phyloP scores from a whole-genome alignment of 202 grass and related monocot genomes.

The Cymbopogon flexuosus region DNA sequence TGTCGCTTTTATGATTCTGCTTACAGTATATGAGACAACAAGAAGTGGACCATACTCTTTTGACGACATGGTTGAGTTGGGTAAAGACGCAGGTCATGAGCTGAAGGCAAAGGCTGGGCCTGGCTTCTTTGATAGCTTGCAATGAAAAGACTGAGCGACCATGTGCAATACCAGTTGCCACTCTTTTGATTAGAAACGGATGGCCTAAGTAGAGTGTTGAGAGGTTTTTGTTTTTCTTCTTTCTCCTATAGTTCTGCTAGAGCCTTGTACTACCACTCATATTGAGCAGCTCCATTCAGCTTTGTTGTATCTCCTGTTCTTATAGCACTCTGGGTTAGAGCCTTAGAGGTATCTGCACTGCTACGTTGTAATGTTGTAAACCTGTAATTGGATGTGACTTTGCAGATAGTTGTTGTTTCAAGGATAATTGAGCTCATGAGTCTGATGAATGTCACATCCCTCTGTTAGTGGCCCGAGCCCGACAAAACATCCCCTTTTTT shows the following conservation, averaged over 20 bases:
- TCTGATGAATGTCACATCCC: background rate
- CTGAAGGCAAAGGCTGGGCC: conserved; percentile 71
- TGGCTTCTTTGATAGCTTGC: conserved; percentile 76
- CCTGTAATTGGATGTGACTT: conserved; percentile 32
- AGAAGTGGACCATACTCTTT: conserved; percentile 62
- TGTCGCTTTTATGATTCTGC: background rate
- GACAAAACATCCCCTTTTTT: background rate
- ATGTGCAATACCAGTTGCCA: background rate
- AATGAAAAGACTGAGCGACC: conserved; percentile 20
- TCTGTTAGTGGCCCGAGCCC: background rate
- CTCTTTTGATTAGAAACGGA: conserved; percentile 13
- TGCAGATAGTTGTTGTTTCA: conserved; percentile 24
- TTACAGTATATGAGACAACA: conserved; percentile 77
- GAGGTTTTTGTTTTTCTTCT: conserved; percentile 3
- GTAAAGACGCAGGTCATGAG: conserved; percentile 77
- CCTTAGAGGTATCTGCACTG: background rate
- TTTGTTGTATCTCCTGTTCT: conserved; percentile 9
- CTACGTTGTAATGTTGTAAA: conserved; percentile 30
- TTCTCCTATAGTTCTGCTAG: conserved; percentile 14
- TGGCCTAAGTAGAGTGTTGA: background rate
- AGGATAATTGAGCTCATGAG: background rate
- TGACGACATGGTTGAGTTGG: conserved; percentile 83
- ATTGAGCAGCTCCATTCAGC: conserved; percentile 18
- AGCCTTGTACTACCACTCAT: conserved; percentile 23
- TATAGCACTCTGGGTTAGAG: conserved; percentile 36